Evolutionary conservation across 2,329 filamentous ascomycete genomes (phyloP), one percentile per base, ranked within the genome.

Genomic region (Aspergillus felis): DNA sequence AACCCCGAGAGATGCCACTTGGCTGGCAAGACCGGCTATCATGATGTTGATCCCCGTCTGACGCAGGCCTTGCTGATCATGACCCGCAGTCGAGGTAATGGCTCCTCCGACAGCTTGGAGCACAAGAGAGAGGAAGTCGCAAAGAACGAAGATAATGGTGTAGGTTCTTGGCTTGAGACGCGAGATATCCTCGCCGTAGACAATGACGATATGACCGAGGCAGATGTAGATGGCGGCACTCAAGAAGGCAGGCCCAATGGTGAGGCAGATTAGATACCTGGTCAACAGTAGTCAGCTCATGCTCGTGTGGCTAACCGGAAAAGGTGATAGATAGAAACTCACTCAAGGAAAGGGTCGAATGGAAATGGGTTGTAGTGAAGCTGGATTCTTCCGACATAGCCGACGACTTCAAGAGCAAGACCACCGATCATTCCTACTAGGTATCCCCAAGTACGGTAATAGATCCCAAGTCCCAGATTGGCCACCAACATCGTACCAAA

Each of bases 21-120:
- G 86, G 67, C 82, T 84, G 24, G 78, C 69, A 0, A 88, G 79
- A 22, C 87, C 86, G 2, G 84, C 84, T n/a, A 88, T 78, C 80
- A 86, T 86, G 71, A 88, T 81, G 66, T 87, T 75, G 61, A 82
- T 79, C 22, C 84, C 86, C 0, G 64, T 62, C 1, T 72, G 62
- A 24, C 38, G 7, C 17, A 50, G 3, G 17, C 60, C 22, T n/a
- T 27, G 38, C 47, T 32, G 24, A 50, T 52, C 48, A 4, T 28
- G 2, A 14, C 53, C 50, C 7, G 62, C 55, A 5, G 35, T 53
- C 17, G 56, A 58, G 10, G 62, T 57, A 44, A 64, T 61, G 24
- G 55, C 60, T 3, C 62, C 60, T 60, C 86, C 86, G 0, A 78
- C 74, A 4, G 81, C 82, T 67, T 89, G 86, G 0, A 88, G 78